Conservation (phyloP, 2,329 filamentous ascomycete genomes). For the Curvularia eragrostidis region DNA sequence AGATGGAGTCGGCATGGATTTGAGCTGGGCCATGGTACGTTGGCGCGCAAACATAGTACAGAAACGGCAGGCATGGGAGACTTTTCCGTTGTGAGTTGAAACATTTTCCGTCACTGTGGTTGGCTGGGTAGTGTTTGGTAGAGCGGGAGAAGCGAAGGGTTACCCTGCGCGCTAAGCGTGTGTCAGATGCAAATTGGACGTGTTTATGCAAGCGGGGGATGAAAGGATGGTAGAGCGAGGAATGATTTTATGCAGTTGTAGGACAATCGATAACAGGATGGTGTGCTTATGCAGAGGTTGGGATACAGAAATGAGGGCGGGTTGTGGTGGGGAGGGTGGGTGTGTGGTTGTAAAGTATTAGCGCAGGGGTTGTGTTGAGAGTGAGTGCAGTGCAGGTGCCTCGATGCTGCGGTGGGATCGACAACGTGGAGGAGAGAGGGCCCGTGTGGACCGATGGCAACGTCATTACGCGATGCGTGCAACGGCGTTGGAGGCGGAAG, state of each 20-base stretch:
- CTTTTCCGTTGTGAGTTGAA: neutral
- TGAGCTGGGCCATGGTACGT: neutral
- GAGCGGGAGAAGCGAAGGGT: neutral
- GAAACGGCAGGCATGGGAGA: neutral
- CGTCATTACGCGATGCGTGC: neutral
- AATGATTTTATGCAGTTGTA: neutral
- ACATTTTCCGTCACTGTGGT: neutral
- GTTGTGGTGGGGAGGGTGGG: neutral
- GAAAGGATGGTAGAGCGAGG: neutral
- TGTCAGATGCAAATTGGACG: conserved; percentile 1
- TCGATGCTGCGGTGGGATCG: neutral
- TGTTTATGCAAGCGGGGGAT: conserved; percentile 1
- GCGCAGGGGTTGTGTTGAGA: neutral
- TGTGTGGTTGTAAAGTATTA: neutral
- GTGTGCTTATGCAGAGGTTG: neutral
- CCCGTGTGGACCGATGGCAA: neutral
- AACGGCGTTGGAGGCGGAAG: neutral
- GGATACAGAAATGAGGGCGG: neutral
- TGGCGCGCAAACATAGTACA: neutral
- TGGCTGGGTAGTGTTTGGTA: neutral
- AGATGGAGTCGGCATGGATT: neutral
- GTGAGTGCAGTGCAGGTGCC: neutral
- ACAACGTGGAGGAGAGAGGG: neutral
- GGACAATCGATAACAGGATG: neutral
- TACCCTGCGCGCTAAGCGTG: neutral